A percentile compares a stretch with the other conserved stretches of the same genome.
Evolutionary conservation across 192 early-diverging fungal genomes (phyloP).

Genomic region (Coemansia sp.): DNA sequence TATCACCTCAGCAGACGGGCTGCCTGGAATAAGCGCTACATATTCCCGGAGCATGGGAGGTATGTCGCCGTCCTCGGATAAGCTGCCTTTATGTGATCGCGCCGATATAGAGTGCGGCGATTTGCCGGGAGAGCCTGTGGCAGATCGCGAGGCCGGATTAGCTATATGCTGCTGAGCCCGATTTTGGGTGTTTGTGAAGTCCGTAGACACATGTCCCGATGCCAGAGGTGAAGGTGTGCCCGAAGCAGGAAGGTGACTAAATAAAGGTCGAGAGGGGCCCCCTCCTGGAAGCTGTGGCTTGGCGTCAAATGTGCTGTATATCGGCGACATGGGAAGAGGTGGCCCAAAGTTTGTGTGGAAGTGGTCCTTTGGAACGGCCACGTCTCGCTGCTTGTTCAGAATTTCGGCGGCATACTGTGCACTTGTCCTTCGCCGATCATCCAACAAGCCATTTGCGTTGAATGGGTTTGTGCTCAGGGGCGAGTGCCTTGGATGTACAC

Average conservation of each 20-base stretch:
- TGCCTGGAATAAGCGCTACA: constrained; percentile 31
- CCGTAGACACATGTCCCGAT: not conserved
- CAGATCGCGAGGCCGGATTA: not conserved
- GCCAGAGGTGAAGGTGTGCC: not conserved
- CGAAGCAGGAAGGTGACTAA: not conserved
- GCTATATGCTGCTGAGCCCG: not conserved
- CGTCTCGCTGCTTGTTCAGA: not conserved
- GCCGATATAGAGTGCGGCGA: not conserved
- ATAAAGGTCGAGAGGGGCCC: not conserved
- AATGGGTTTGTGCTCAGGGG: constrained; percentile 1
- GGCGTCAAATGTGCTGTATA: not conserved
- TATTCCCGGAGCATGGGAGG: constrained; percentile 38
- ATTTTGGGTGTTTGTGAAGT: not conserved
- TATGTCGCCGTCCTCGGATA: constrained; percentile 1
- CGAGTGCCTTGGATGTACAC: not conserved
- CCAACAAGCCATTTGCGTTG: not conserved
- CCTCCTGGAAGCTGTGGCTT: constrained; percentile 2
- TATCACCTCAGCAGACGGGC: constrained; percentile 21
- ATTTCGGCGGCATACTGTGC: not conserved
- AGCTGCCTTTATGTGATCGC: not conserved
- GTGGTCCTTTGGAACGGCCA: not conserved
- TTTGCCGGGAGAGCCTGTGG: not conserved
- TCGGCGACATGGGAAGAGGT: constrained; percentile 7
- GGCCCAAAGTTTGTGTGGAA: constrained; percentile 17
- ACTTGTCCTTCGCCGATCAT: not conserved